These are phyloP conservation scores for Pythium phragmiticola DNA, from an alignment of 352 stramenopile species.

Conservation along the genomic window DNA sequence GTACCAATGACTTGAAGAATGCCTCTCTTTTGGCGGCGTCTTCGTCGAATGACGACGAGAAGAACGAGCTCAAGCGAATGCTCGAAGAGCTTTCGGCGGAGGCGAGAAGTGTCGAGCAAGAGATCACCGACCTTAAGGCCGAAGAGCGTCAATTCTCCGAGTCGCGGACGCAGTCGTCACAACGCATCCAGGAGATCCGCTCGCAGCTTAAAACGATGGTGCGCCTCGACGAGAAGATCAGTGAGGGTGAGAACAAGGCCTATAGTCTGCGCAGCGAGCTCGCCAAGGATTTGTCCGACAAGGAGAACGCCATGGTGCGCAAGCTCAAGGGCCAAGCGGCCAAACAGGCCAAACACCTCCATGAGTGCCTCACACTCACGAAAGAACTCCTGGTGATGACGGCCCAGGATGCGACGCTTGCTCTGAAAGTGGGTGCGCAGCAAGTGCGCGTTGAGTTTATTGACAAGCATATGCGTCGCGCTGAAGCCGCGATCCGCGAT, in stretches of 20 bases:
- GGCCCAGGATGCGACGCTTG: conserved; percentile 51
- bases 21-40: conserved; percentile 63
- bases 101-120: conserved; percentile 46
- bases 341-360: conserved; percentile 77
- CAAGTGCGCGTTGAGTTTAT: conserved; percentile 72
- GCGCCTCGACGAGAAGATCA: conserved; percentile 75
- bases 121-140: conserved; percentile 63
- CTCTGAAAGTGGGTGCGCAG: conserved; percentile 56
- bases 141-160: conserved; percentile 66
- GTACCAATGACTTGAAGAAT: conserved; percentile 77
- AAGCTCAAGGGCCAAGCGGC: conserved; percentile 69
- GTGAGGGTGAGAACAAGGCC: conserved; percentile 64
- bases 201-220: conserved; percentile 65
- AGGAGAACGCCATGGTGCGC: conserved; percentile 69
- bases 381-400: conserved; percentile 49
- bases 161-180: conserved; percentile 53
- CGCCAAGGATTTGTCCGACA: conserved; percentile 75
- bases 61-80: conserved; percentile 51
- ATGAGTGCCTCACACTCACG: conserved; percentile 52
- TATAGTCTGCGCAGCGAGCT: conserved; percentile 70
- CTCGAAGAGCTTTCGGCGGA: conserved; percentile 43
- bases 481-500: conserved; percentile 45
- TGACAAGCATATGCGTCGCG: conserved; percentile 55
- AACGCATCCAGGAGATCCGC: conserved; percentile 69
- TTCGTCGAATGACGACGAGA: conserved; percentile 79